Base-by-base conservation (phyloP, 306 rosid genomes). In the Sicyos baderoa region DNA sequence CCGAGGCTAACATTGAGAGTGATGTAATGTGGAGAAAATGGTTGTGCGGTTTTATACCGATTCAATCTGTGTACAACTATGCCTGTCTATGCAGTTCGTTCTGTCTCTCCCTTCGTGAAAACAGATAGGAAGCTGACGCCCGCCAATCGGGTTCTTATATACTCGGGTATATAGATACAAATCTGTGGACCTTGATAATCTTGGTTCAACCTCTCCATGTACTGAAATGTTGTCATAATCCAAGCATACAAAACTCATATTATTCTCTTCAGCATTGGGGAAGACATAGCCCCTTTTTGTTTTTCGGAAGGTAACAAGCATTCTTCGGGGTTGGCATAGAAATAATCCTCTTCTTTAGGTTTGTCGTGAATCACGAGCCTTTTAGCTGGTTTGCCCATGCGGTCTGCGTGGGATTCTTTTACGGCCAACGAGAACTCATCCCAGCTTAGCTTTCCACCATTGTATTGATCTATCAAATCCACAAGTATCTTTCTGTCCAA, bases 271-370 rank as follows among this genome's bases (percentile, higher is more conserved):
- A 66, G 54, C 70, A 44, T 44, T 64, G 27, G 21, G 49, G 71
- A 13, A 7, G 71, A 47, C 4, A 21, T 13, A 5, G 23, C 4
- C 47, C 50, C 49, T 6, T 40, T 57, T 9, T 21, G 59, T 59
- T 59, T 56, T 13, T 72, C 49, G 4, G 17, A 72, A 19, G 80
- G 75, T 21, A 77, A 77, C 77, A 79, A 62, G 63, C 86, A 83
- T 45, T 77, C 82, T 50, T 76, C 72, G 5, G 86, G 84, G 68
- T 83, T 83, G 13, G 62, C 57, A 62, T 77, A 75, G 74, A 83
- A 83, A 75, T 77, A 80, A 17, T 75, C 84, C 72, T 83, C 87
- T 32, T 70, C 76, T 72, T 77, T 80, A 7, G 84, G 87, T 70
- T 75, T 77, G 19, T 74, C 78, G 32, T 70, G 72, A 44, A 77